Evolutionary conservation across 345 rosid species (phyloP).

Genomic region (Anacardium occidentale): DNA sequence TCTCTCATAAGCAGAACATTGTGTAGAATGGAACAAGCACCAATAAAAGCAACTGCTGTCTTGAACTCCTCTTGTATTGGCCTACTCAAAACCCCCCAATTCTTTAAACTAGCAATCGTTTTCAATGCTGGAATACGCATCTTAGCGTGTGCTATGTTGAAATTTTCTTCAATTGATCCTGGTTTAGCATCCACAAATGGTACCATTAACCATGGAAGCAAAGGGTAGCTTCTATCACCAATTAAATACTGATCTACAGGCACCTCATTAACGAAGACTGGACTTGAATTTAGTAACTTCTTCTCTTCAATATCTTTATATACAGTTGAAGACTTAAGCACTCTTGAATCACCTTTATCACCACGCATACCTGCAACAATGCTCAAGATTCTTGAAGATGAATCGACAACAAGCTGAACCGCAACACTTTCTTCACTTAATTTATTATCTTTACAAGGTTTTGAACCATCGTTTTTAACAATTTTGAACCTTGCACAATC

Average conservation of each 20-base stretch:
- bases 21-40: constrained; percentile 65
- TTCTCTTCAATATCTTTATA: constrained; percentile 45
- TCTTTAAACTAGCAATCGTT: constrained; percentile 52
- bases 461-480: constrained; percentile 15
- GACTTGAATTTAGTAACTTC: constrained; percentile 35
- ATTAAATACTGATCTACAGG: constrained; percentile 48
- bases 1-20: constrained; percentile 61
- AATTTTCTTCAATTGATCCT: constrained; percentile 39
- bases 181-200: constrained; percentile 40
- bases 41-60: constrained; percentile 51
- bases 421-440: constrained; percentile 34
- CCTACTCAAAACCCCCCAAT: constrained; percentile 54
- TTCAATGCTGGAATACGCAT: constrained; percentile 38
- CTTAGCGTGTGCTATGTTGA: constrained; percentile 36
- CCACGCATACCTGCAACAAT: constrained; percentile 56
- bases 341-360: constrained; percentile 34
- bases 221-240: constrained; percentile 52
- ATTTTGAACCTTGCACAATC: constrained; percentile 48
- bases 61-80: constrained; percentile 54
- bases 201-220: constrained; percentile 70
- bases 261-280: constrained; percentile 30
- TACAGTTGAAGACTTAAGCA: constrained; percentile 50
- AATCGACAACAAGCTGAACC: constrained; percentile 60
- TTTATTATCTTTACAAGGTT: constrained; percentile 8
- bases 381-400: constrained; percentile 52